Evolutionary conservation across 2,329 filamentous ascomycete genomes (phyloP).

Genomic region (Metarhizium brunneum): DNA sequence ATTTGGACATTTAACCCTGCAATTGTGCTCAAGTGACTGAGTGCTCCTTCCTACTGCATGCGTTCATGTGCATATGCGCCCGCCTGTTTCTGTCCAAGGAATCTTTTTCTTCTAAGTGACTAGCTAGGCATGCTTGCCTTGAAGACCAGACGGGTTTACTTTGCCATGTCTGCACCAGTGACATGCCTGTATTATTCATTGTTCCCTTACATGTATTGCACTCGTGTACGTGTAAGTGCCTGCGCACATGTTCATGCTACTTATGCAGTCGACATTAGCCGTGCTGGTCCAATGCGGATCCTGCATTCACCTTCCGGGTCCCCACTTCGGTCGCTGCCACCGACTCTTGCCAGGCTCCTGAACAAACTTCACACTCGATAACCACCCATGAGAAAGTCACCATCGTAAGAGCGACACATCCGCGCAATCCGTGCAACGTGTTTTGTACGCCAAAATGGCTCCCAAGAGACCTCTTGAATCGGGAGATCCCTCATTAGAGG

Average conservation of each 20-base stretch:
- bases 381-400: background rate
- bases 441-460: slow-evolving; percentile 16
- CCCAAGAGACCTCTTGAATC: slow-evolving; percentile 21
- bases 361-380: background rate
- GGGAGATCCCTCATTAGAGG: slow-evolving; percentile 22
- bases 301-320: background rate
- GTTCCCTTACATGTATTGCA: no score
- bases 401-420: background rate
- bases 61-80: no score
- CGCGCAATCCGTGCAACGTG: background rate
- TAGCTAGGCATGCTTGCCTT: no score
- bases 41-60: no score
- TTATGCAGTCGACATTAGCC: no score
- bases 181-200: no score
- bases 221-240: background rate
- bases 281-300: background rate
- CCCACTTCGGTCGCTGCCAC: background rate
- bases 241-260: background rate
- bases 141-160: no score
- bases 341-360: background rate
- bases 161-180: no score
- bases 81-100: no score
- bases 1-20: no score
- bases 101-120: no score
- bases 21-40: no score